Conservation (phyloP, 2,329 filamentous ascomycete genomes). For the Fonsecaea erecta region DNA sequence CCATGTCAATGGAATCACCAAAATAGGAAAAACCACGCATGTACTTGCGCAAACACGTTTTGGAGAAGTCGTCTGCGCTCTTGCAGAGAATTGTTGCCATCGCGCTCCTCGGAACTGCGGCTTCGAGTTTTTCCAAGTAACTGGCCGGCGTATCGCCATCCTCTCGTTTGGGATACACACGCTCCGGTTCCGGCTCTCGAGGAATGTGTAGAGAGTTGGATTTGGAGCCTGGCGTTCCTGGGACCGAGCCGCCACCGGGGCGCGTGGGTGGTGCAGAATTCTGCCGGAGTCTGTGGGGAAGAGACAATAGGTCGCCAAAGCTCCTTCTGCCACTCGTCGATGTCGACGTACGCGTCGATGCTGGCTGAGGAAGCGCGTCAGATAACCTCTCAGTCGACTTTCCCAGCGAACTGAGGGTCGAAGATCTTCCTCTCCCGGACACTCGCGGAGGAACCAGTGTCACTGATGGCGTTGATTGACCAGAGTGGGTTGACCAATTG, state of each 20-base stretch:
- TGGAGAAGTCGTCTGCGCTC: constrained; percentile 80
- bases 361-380: constrained; percentile 64
- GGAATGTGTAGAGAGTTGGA: constrained; percentile 80
- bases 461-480: constrained; percentile 58
- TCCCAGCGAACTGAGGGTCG: constrained; percentile 81
- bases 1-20: constrained; percentile 97
- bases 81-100: constrained; percentile 87
- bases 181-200: constrained; percentile 63
- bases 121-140: constrained; percentile 83
- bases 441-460: constrained; percentile 66
- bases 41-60: constrained; percentile 85
- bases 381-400: constrained; percentile 67
- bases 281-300: constrained; percentile 76
- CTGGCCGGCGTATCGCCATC: constrained; percentile 89
- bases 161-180: constrained; percentile 74
- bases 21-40: constrained; percentile 96
- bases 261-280: constrained; percentile 73
- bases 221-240: constrained; percentile 75
- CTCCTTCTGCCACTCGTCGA: constrained; percentile 87
- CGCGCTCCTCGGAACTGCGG: constrained; percentile 75
- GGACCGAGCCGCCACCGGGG: constrained; percentile 64
- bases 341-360: constrained; percentile 71
- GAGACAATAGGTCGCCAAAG: constrained; percentile 83
- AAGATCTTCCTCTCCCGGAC: constrained; percentile 75
- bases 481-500: constrained; percentile 68